Percentiles rank a stretch among this genome's conserved stretches.
Evolutionary conservation across 2,329 filamentous ascomycete species (phyloP).

Genomic region (Lojkania enalia): DNA sequence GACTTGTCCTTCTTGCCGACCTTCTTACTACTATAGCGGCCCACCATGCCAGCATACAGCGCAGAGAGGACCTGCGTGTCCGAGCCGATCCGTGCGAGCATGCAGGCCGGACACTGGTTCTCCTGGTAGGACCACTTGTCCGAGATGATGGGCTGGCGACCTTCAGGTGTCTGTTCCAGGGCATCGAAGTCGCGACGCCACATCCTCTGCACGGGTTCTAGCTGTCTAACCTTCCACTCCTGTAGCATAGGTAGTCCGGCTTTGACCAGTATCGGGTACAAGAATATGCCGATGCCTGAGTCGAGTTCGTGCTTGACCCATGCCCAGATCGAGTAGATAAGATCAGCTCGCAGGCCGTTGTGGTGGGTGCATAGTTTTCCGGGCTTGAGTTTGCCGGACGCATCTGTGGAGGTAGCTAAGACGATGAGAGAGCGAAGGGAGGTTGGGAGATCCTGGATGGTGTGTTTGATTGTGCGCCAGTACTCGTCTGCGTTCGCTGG

Average conservation of each 20-base stretch:
- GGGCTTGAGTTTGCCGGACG: slow-evolving; percentile 7
- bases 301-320: slow-evolving; percentile 31
- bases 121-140: slow-evolving; percentile 27
- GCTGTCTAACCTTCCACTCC: slow-evolving; percentile 22
- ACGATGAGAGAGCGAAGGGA: slow-evolving; percentile 20
- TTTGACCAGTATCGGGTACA: slow-evolving; percentile 31
- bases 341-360: slow-evolving; percentile 22
- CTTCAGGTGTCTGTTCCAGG: slow-evolving; percentile 18
- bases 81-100: slow-evolving; percentile 34
- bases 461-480: slow-evolving; percentile 11
- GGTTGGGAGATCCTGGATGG: slow-evolving; percentile 27
- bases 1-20: slow-evolving; percentile 13
- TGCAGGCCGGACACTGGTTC: slow-evolving; percentile 33
- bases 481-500: slow-evolving; percentile 6
- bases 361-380: slow-evolving; percentile 28
- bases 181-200: slow-evolving; percentile 24
- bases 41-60: slow-evolving; percentile 32
- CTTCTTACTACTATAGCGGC: slow-evolving; percentile 13
- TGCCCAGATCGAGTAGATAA: slow-evolving; percentile 27
- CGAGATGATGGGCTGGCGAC: slow-evolving; percentile 18
- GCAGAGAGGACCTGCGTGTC: slow-evolving; percentile 27
- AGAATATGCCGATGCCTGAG: slow-evolving; percentile 24
- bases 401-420: background rate
- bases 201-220: slow-evolving; percentile 37
- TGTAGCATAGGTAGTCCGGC: slow-evolving; percentile 18